A percentile compares a stretch with the other conserved stretches of the same genome.
phyloP scores from a whole-genome alignment of 345 rosid genomes.

The Eucalyptus paniculata region DNA sequence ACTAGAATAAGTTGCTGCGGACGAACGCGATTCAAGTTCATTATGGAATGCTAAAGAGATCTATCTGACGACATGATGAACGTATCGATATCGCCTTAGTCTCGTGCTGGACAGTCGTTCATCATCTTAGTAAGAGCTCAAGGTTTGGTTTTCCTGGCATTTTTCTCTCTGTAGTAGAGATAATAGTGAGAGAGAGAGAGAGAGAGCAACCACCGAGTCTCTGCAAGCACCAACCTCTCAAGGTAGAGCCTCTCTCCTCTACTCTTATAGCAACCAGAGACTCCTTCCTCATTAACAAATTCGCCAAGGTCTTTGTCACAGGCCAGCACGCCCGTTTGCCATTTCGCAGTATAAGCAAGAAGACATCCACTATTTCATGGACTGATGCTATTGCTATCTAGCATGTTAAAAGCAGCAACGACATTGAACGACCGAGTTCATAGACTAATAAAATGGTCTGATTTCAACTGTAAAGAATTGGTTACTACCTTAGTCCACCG shows the following conservation, averaged over 20 bases:
- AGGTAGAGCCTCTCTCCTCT: neutral
- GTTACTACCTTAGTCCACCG: neutral
- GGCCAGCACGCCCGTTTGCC: constrained; percentile 49
- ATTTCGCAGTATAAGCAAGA: neutral
- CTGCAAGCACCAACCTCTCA: neutral
- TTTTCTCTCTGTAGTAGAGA: neutral
- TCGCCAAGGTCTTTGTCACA: constrained; percentile 75
- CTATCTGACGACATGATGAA: neutral
- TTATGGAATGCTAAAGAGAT: neutral
- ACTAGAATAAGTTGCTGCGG: too few species aligned
- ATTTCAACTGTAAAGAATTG: neutral
- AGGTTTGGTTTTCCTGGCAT: neutral
- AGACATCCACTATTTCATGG: neutral
- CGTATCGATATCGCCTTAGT: neutral
- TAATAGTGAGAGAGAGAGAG: neutral
- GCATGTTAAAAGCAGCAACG: neutral
- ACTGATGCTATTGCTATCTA: neutral
- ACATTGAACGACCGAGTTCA: neutral
- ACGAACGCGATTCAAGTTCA: neutral
- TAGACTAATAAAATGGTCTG: neutral
- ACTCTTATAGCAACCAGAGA: neutral
- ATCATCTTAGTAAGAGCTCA: neutral
- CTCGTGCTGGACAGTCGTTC: neutral
- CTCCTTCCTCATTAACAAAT: constrained; percentile 46
- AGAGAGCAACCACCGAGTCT: neutral